Evolutionary conservation across 768 basidiomycete genomes (phyloP), one percentile per base, ranked within the genome.

Genomic region (Lentinula sp.): DNA sequence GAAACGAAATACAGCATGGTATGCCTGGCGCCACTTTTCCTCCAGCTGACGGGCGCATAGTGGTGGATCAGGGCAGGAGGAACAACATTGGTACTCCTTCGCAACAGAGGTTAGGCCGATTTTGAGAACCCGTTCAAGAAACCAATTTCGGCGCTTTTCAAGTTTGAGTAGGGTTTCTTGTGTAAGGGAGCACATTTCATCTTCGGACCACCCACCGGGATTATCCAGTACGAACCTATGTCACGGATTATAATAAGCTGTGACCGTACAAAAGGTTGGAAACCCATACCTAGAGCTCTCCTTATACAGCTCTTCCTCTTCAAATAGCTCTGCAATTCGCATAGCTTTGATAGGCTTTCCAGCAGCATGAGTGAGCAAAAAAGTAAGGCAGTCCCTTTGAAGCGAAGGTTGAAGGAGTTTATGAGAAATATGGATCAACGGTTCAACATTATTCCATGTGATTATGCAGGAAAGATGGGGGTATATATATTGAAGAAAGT

Each of bases 71-170:
- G 91, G 91, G 70, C 95, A 98, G 6, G 91, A 86, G 2, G 82
- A 70, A 62, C 92, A 93, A 69, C 95, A 97, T 84, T 91, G 88
- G 67, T 97, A 97, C 68, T 97, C 95, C 71, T 95, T 95, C n/a
- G 91, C 85, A 23, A 96, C 81, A 63, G 88, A 84, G 0, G 90
- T 90, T 43, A 93, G 77, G 1, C 93, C 93, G 9, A 98, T 84
- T 70, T 97, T 97, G 64, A 97, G 79, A 15, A 98, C 90, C 18
- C 95, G 85, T 71, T 98, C 95, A 18, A 97, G 81, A 74, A 97
- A 97, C 95, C 95, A 97, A 58, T 88, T 95, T 61, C 95, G 84
- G 39, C 92, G 79, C 72, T 92, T 93, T 73, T 96, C 94, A 28
- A 98, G 83, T 69, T 95, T 96, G 57, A 96, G 76, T 10, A 91